phyloP scores from a whole-genome alignment of 495 filamentous ascomycete species.

The Evernia prunastri region DNA sequence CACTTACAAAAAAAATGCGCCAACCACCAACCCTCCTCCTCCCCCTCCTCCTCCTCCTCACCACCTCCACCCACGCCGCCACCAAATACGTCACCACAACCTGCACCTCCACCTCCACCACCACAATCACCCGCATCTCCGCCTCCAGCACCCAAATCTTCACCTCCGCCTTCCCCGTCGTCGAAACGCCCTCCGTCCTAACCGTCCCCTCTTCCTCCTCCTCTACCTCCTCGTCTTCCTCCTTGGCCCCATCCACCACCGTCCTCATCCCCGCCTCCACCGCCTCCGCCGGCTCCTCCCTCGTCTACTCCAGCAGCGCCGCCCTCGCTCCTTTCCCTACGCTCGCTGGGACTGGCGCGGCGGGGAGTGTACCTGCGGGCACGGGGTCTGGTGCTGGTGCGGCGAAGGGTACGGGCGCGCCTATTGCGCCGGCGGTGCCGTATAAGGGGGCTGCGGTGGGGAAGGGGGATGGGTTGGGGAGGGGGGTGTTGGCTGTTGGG shows the following conservation, averaged over 20 bases:
- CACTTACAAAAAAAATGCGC: constrained; percentile 10
- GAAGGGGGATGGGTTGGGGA: background rate
- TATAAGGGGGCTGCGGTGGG: constrained; percentile 8
- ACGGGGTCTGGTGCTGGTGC: background rate
- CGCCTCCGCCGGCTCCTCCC: background rate
- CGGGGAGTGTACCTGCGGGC: background rate
- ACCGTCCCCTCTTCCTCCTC: background rate
- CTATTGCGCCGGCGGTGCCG: constrained; percentile 1
- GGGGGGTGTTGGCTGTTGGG: constrained; percentile 7
- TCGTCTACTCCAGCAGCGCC: background rate
- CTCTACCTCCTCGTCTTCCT: background rate
- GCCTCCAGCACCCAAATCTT: constrained; percentile 15
- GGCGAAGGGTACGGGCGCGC: background rate
- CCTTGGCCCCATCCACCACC: background rate
- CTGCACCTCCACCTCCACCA: constrained; percentile 20
- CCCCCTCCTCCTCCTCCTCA: constrained; percentile 9
- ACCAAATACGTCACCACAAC: constrained; percentile 15
- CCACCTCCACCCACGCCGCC: constrained; percentile 5
- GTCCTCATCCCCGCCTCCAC: background rate
- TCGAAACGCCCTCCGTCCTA: background rate
- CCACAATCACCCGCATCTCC: constrained; percentile 14
- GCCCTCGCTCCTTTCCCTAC: constrained; percentile 15
- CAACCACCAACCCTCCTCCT: constrained; percentile 13
- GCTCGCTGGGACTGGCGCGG: background rate
- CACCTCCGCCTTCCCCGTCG: constrained; percentile 13